These are phyloP conservation scores for Sarcodon aspratus DNA, from an alignment of 768 basidiomycete genomes.

Conservation along the genomic window DNA sequence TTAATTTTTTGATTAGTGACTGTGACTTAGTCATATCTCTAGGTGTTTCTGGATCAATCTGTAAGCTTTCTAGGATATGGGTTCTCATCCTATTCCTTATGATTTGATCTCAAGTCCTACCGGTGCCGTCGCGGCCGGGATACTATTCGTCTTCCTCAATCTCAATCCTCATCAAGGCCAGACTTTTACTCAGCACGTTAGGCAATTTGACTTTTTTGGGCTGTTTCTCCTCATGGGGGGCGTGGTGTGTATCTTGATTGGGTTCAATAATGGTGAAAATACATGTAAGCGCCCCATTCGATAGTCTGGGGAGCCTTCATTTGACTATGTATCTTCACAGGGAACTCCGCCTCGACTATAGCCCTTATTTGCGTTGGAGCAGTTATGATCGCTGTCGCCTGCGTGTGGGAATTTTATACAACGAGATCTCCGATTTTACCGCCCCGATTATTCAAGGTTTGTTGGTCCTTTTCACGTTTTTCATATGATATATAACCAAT, in stretches of 20 bases:
- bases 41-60: constrained; percentile 75
- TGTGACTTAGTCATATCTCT: not conserved
- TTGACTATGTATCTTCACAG: constrained; percentile 9
- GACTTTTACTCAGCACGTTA: constrained; percentile 43
- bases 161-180: constrained; percentile 63
- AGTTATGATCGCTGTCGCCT: constrained; percentile 36
- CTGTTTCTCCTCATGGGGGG: constrained; percentile 51
- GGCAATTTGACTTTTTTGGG: constrained; percentile 65
- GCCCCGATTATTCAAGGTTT: constrained; percentile 60
- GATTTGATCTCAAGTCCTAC: constrained; percentile 42
- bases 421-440: constrained; percentile 61
- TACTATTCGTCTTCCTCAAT: constrained; percentile 68
- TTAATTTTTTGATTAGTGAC: not conserved
- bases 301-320: not conserved
- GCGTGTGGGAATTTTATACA: constrained; percentile 50
- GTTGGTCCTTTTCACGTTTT: not conserved
- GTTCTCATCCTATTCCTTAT: not conserved
- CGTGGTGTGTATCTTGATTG: constrained; percentile 57
- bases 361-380: constrained; percentile 48
- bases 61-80: constrained; percentile 22
- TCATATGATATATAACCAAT: not conserved
- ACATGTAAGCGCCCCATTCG: constrained; percentile 34
- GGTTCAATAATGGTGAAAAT: constrained; percentile 61
- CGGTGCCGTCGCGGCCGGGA: constrained; percentile 47
- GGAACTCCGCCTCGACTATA: constrained; percentile 51